phyloP scores from a whole-genome alignment of 1,284 basidiomycete species.

The Kalmanozyma brasiliensis region DNA sequence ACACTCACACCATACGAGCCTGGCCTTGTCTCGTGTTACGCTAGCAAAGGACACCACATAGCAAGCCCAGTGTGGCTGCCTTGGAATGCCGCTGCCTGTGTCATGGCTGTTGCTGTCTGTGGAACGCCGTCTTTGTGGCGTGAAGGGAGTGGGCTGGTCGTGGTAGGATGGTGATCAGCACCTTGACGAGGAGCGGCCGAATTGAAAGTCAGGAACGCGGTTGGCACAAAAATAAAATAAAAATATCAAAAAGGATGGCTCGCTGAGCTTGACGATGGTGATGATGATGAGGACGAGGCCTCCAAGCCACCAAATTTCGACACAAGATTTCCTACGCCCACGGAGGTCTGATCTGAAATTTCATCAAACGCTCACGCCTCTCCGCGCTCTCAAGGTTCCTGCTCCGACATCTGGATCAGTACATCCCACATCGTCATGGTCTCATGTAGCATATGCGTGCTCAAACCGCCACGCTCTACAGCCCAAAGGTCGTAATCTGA shows the following conservation, averaged over 20 bases:
- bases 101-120: too few relatives aligned
- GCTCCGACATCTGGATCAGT: too few relatives aligned
- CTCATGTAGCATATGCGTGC: not conserved
- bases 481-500: too few relatives aligned
- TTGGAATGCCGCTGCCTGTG: not conserved
- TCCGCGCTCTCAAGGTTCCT: too few relatives aligned
- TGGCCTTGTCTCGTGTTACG: constrained; percentile 1
- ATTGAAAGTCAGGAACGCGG: too few relatives aligned
- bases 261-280: constrained; percentile 6
- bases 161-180: too few relatives aligned
- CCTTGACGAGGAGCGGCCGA: too few relatives aligned
- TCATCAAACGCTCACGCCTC: too few relatives aligned
- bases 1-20: not conserved
- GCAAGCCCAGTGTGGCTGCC: not conserved
- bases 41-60: not conserved
- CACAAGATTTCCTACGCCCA: not conserved
- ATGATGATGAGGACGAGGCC: too few relatives aligned
- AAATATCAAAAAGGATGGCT: constrained; percentile 1
- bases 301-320: constrained; percentile 6
- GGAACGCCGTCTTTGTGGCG: too few relatives aligned
- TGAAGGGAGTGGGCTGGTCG: too few relatives aligned
- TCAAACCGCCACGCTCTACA: not conserved
- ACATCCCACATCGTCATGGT: not conserved
- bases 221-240: not conserved
- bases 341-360: too few relatives aligned